Evolutionary conservation across 495 filamentous ascomycete genomes (phyloP), one percentile per base, ranked within the genome.

Genomic region (Daldinia grandis): DNA sequence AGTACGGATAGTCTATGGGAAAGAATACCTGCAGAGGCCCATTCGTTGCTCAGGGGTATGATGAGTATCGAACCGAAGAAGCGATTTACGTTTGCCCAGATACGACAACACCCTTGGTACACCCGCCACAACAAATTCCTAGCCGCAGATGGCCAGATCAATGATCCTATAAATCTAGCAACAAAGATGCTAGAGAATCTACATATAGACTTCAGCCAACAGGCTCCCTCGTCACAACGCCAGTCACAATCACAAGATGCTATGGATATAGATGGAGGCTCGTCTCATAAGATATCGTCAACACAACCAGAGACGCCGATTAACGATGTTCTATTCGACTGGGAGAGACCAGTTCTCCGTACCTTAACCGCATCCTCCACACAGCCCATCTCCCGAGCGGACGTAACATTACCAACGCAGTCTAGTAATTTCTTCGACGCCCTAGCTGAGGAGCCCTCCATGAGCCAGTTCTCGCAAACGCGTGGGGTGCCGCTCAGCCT

Each of bases 41-140:
- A 95, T 44, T 97, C 93, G n/a, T 83, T 99, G 21, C 85, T 99
- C 28, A 87, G 94, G 53, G 95, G 94, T 58, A 98, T 99, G 92
- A 89, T 99, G 86, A 93, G 87, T 59, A 84, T 97, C 58, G 89
- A 96, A 42, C 83, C 92, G 3, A 79, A 73, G 17, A 85, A 83
- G 42, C 89, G 95, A n/a, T 98, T 97, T 79, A 91, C 89, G 3
- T 88, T 98, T 65, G 87, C 92, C 55, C 93, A 95, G 66, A 91
- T 99, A 61, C 90, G 93, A 47, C 87, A 91, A 58, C 96, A 99
- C 79, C 95, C 94, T 33, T 99, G 95, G 95, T 98, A 93, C 74
- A 97, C 93, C 1, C 88, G 93, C 55, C 85, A 82, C 35, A 98
- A 98, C 76, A 87, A 85, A 38, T 89, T 91, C 74, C 85, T 98